Conservation (phyloP, 1,284 basidiomycete species). For the Wolfiporia cocos region DNA sequence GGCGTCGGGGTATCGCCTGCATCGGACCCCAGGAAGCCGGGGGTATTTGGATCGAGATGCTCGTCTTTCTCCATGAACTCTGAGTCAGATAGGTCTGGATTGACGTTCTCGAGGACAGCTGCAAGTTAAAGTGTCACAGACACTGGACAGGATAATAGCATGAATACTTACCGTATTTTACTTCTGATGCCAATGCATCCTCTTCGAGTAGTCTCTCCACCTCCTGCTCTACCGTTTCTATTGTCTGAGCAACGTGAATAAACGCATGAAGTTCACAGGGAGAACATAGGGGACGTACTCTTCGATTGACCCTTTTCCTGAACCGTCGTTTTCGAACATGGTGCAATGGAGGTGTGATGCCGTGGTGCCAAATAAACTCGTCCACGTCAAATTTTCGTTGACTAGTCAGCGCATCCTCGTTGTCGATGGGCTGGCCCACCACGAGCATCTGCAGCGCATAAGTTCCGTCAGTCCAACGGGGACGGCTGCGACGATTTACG, state of each 20-base stretch:
- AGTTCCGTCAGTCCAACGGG: neutral
- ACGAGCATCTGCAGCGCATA: constrained; percentile 69
- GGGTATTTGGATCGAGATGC: constrained; percentile 57
- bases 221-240: constrained; percentile 96
- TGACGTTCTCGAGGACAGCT: constrained; percentile 82
- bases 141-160: neutral
- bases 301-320: constrained; percentile 81
- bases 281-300: constrained; percentile 41
- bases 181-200: constrained; percentile 77
- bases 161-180: constrained; percentile 64
- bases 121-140: neutral
- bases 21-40: constrained; percentile 54
- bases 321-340: constrained; percentile 92
- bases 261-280: neutral
- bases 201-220: constrained; percentile 89
- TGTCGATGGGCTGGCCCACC: constrained; percentile 71
- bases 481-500: neutral
- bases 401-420: constrained; percentile 52
- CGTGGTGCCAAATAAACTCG: constrained; percentile 97
- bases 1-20: constrained; percentile 57
- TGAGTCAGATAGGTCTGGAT: constrained; percentile 82
- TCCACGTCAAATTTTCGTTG: constrained; percentile 82
- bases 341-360: constrained; percentile 90
- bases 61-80: constrained; percentile 77
- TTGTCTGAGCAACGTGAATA: constrained; percentile 48